A percentile compares a stretch with the other conserved stretches of the same genome.
These are phyloP conservation scores for Neofusicoccum ribis DNA, from an alignment of 2,329 filamentous ascomycete species.

Conservation along the genomic window DNA sequence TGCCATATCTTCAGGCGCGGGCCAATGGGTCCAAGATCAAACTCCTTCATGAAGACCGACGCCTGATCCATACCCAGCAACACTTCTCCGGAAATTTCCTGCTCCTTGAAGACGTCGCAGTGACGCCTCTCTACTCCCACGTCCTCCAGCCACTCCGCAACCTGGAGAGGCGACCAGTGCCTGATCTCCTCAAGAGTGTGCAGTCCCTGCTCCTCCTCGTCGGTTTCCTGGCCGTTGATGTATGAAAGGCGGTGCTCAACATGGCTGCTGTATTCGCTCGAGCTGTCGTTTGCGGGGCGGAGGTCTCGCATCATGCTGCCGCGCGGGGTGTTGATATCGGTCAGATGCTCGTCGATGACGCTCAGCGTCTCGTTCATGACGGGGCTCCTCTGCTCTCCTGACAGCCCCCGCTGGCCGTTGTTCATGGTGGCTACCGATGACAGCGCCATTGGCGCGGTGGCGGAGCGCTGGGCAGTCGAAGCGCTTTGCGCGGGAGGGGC, in stretches of 20 bases:
- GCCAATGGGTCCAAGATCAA: conserved; percentile 88
- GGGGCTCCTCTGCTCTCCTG: conserved; percentile 58
- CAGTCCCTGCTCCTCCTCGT: conserved; percentile 79
- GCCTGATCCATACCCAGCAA: conserved; percentile 93
- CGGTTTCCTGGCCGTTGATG: conserved; percentile 91
- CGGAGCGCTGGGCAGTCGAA: conserved; percentile 5
- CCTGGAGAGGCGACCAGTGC: conserved; percentile 75
- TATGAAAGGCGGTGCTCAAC: conserved; percentile 79
- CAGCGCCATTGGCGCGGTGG: conserved; percentile 11
- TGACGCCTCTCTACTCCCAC: conserved; percentile 83
- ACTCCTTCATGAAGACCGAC: conserved; percentile 92
- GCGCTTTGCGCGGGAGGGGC: background rate
- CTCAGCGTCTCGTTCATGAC: conserved; percentile 94
- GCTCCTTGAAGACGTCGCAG: conserved; percentile 90
- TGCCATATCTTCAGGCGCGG: conserved; percentile 92
- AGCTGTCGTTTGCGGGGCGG: conserved; percentile 63
- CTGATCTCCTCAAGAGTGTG: conserved; percentile 74
- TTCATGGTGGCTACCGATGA: background rate
- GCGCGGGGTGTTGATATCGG: conserved; percentile 70
- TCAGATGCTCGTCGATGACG: conserved; percentile 96
- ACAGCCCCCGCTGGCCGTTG: conserved; percentile 15
- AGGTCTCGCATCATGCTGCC: conserved; percentile 55
- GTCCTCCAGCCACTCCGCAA: conserved; percentile 85
- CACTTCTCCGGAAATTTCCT: conserved; percentile 94
- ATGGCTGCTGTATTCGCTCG: conserved; percentile 82